Conservation (phyloP, 257 asterid genomes). For the Scutellaria minor region DNA sequence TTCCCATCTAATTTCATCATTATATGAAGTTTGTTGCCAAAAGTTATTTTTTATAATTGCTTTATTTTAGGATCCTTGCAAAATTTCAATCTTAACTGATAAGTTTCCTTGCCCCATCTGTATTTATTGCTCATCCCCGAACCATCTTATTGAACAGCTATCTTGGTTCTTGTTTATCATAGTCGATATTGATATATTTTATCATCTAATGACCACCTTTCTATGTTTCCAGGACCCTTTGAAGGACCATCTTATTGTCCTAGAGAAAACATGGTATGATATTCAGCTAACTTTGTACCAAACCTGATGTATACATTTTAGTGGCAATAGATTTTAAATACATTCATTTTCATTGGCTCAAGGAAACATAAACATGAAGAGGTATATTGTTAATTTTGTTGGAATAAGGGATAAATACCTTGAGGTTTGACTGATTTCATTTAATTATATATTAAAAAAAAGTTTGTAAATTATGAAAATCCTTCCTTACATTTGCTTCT, state of each 20-base stretch:
- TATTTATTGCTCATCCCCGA: slow-evolving; percentile 1
- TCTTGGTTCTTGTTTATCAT: slow-evolving; percentile 21
- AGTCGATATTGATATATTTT: slow-evolving; percentile 23
- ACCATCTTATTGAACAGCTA: slow-evolving; percentile 2
- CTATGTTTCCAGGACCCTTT: slow-evolving; percentile 77
- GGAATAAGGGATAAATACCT: neutral
- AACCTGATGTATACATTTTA: slow-evolving; percentile 6
- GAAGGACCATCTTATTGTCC: slow-evolving; percentile 77
- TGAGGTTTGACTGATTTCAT: neutral
- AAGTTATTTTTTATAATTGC: slow-evolving; percentile 3
- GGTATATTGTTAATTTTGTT: slow-evolving; percentile 5
- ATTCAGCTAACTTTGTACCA: slow-evolving; percentile 26
- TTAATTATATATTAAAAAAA: neutral
- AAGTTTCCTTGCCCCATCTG: neutral
- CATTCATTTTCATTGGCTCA: slow-evolving; percentile 23
- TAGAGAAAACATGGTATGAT: slow-evolving; percentile 68
- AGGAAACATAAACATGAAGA: slow-evolving; percentile 6
- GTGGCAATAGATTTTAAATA: slow-evolving; percentile 23
- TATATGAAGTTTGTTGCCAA: neutral
- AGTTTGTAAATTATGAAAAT: neutral
- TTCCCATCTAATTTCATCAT: slow-evolving; percentile 21
- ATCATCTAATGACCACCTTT: slow-evolving; percentile 22
- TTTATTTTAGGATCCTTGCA: slow-evolving; percentile 18
- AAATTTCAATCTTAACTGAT: slow-evolving; percentile 14
- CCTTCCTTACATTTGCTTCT: neutral